Percentiles rank a stretch among this genome's conserved stretches.
These are phyloP conservation scores for Monilinia fructigena DNA, from an alignment of 2,329 filamentous ascomycete genomes.

Conservation along the genomic window DNA sequence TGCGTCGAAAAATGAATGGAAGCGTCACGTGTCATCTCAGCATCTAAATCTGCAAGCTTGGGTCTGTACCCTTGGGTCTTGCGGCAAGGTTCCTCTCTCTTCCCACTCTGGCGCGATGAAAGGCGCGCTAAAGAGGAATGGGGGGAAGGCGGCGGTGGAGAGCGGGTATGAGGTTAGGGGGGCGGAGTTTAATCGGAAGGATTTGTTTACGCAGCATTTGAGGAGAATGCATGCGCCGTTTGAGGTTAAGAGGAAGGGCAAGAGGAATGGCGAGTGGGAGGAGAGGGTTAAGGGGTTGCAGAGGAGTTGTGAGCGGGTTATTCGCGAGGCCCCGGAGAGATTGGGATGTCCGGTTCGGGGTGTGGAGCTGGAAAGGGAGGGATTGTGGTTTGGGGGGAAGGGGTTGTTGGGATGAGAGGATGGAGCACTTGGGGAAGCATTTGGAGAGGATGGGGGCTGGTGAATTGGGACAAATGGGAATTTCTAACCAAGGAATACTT, in stretches of 20 bases:
- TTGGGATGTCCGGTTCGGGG: slow-evolving; percentile 60
- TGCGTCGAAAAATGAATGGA: slow-evolving; percentile 90
- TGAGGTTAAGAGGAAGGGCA: slow-evolving; percentile 43
- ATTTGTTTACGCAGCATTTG: slow-evolving; percentile 85
- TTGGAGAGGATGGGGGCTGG: slow-evolving; percentile 55
- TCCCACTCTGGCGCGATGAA: not conserved
- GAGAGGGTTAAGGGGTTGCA: slow-evolving; percentile 57
- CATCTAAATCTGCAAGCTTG: slow-evolving; percentile 75
- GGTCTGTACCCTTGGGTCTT: slow-evolving; percentile 56
- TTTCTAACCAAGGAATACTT: too few species aligned
- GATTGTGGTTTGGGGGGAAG: slow-evolving; percentile 55
- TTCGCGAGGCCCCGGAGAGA: slow-evolving; percentile 59
- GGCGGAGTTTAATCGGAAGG: slow-evolving; percentile 76
- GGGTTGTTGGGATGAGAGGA: slow-evolving; percentile 73
- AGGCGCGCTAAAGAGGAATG: slow-evolving; percentile 26
- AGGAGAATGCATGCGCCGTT: slow-evolving; percentile 75
- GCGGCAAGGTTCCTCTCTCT: slow-evolving; percentile 31
- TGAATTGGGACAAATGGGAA: not conserved
- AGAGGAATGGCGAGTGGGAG: slow-evolving; percentile 48
- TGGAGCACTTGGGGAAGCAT: slow-evolving; percentile 86
- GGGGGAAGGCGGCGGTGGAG: not conserved
- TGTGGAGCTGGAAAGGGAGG: slow-evolving; percentile 47
- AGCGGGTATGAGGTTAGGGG: slow-evolving; percentile 25
- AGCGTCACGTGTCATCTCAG: slow-evolving; percentile 78
- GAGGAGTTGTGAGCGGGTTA: slow-evolving; percentile 55